Conservation (phyloP, 768 basidiomycete species). For the Pisolithus tinctorius region DNA sequence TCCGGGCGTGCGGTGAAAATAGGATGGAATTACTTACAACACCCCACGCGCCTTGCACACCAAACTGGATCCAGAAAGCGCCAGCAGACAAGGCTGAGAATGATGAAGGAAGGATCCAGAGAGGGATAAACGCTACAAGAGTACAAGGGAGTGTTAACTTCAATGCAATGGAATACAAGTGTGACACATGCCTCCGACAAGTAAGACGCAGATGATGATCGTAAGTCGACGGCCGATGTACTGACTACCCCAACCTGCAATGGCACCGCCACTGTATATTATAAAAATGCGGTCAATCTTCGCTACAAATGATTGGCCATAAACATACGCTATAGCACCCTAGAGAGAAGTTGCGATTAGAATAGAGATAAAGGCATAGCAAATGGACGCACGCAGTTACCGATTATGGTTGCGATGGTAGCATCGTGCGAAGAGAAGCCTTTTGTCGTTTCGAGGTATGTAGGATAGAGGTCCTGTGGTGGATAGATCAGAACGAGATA, state of each 20-base stretch:
- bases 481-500: background rate
- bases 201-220: constrained; percentile 33
- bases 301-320: constrained; percentile 9
- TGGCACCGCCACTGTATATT: constrained; percentile 42
- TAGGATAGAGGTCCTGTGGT: constrained; percentile 59
- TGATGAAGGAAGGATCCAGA: constrained; percentile 69
- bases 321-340: constrained; percentile 34
- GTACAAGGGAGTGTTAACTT: background rate
- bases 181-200: background rate
- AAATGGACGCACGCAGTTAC: constrained; percentile 43
- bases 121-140: constrained; percentile 44
- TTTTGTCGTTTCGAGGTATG: constrained; percentile 56
- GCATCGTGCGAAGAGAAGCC: constrained; percentile 46
- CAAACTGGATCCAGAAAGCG: constrained; percentile 76
- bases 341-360: constrained; percentile 4
- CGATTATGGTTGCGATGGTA: constrained; percentile 71
- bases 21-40: constrained; percentile 41
- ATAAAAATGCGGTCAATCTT: background rate
- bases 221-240: constrained; percentile 71
- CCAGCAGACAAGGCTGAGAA: constrained; percentile 67
- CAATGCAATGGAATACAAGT: background rate
- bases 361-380: background rate
- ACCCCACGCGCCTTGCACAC: constrained; percentile 83
- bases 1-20: background rate
- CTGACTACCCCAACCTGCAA: constrained; percentile 64